Conservation (phyloP, 352 stramenopile species). For the Albugo laibachii region DNA sequence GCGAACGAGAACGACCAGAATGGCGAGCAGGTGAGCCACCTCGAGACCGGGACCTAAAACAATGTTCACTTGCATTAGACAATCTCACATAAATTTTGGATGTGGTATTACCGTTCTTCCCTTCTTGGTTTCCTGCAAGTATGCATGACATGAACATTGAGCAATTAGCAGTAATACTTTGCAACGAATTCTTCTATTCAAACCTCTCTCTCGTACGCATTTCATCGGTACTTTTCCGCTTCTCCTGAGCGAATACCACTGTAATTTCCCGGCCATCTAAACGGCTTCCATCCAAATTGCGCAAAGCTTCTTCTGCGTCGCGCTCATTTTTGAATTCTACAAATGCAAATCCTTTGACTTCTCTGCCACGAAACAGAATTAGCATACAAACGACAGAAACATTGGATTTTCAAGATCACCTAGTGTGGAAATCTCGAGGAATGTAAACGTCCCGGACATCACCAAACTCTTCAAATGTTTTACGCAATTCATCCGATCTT, state of each 20-base stretch:
- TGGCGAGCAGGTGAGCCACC: conserved; percentile 16
- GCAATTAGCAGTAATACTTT: not conserved
- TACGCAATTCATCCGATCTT: conserved; percentile 78
- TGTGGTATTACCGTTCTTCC: conserved; percentile 6
- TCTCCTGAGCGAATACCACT: conserved; percentile 93
- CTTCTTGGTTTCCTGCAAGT: not conserved
- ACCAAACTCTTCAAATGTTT: conserved; percentile 85
- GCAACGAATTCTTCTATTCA: not conserved
- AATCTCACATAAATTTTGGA: not conserved
- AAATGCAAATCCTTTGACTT: conserved; percentile 91
- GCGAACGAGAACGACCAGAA: conserved; percentile 2
- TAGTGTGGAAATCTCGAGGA: conserved; percentile 86
- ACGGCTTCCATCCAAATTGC: conserved; percentile 80
- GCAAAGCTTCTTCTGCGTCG: conserved; percentile 78
- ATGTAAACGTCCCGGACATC: conserved; percentile 93
- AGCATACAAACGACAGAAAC: not conserved
- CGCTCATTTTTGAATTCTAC: conserved; percentile 88
- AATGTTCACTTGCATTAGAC: not conserved
- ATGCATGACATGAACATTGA: conserved; percentile 4
- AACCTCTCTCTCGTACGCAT: conserved; percentile 76
- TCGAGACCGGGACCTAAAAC: conserved; percentile 12
- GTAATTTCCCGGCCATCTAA: conserved; percentile 87
- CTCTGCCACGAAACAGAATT: conserved; percentile 13
- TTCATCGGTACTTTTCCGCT: conserved; percentile 87
- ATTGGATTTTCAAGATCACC: conserved; percentile 16